These are phyloP conservation scores for Biscogniauxia mediterranea DNA, from an alignment of 2,329 filamentous ascomycete genomes.

Conservation along the genomic window DNA sequence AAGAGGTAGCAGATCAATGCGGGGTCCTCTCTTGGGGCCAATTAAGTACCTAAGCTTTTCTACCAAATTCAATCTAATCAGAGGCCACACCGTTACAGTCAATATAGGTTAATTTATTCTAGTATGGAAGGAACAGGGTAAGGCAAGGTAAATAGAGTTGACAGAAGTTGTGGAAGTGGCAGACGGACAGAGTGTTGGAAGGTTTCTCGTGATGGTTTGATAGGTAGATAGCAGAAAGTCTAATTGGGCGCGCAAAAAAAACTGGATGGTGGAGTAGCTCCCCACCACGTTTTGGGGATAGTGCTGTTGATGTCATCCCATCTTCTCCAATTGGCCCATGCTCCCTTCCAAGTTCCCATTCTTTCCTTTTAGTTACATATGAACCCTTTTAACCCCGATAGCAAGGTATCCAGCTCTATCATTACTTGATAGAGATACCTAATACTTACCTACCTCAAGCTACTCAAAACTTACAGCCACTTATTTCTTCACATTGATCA, in stretches of 20 bases:
- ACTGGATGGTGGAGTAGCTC: constrained; percentile 17
- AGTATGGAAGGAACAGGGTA: neutral
- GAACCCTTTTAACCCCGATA: too few species aligned
- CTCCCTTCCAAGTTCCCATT: neutral
- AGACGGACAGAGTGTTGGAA: neutral
- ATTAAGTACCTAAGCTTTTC: neutral
- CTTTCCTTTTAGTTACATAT: neutral
- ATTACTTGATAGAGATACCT: too few species aligned
- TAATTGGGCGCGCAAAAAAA: neutral
- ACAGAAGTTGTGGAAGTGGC: neutral
- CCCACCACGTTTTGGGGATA: constrained; percentile 1
- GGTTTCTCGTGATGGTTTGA: neutral
- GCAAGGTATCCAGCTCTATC: too few species aligned
- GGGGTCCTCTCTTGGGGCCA: neutral
- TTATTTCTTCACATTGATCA: neutral
- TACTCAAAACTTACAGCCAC: neutral
- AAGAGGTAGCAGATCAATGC: neutral
- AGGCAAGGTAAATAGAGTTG: neutral
- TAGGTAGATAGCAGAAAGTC: neutral
- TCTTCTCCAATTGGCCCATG: neutral
- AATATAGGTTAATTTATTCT: neutral
- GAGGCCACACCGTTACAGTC: neutral
- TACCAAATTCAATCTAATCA: neutral
- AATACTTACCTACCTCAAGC: too few species aligned
- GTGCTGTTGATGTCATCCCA: neutral